Conservation (phyloP, 306 rosid genomes). For the Castanea crenata region DNA sequence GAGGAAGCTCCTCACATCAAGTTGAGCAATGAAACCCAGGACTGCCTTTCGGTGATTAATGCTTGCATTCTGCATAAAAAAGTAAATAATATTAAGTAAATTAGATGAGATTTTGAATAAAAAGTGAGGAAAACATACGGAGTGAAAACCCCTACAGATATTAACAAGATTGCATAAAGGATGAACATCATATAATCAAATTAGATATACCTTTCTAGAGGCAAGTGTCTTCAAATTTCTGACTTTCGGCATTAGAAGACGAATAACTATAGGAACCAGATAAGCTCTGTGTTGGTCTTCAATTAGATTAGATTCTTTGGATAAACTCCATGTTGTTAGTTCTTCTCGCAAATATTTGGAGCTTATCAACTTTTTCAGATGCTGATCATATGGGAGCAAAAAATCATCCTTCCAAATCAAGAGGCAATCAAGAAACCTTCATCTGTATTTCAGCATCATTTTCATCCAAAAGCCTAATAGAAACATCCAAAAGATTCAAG, state of each 20-base stretch:
- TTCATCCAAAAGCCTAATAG: conserved; percentile 79
- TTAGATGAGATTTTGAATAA: conserved; percentile 12
- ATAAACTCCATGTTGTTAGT: conserved; percentile 83
- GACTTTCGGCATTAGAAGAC: conserved; percentile 81
- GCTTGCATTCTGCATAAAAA: conserved; percentile 63
- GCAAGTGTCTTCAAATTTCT: conserved; percentile 81
- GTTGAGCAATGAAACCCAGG: conserved; percentile 71
- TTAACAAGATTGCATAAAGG: background rate
- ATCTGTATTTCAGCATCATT: conserved; percentile 85
- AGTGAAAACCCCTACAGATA: background rate
- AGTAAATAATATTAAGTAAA: conserved; percentile 5
- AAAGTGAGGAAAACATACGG: background rate
- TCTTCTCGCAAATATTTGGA: conserved; percentile 73
- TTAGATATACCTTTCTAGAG: conserved; percentile 67
- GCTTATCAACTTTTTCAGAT: conserved; percentile 63
- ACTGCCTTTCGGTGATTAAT: conserved; percentile 82
- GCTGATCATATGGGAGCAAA: conserved; percentile 61
- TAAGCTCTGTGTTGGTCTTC: conserved; percentile 65
- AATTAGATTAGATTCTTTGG: conserved; percentile 60
- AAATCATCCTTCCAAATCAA: conserved; percentile 76
- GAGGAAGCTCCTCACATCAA: conserved; percentile 81
- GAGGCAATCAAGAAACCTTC: conserved; percentile 79
- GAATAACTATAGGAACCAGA: conserved; percentile 75
- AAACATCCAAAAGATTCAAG: conserved; percentile 19
- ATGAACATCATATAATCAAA: background rate